These are phyloP conservation scores for Lantana camara DNA, from an alignment of 257 asterid species.

Conservation along the genomic window DNA sequence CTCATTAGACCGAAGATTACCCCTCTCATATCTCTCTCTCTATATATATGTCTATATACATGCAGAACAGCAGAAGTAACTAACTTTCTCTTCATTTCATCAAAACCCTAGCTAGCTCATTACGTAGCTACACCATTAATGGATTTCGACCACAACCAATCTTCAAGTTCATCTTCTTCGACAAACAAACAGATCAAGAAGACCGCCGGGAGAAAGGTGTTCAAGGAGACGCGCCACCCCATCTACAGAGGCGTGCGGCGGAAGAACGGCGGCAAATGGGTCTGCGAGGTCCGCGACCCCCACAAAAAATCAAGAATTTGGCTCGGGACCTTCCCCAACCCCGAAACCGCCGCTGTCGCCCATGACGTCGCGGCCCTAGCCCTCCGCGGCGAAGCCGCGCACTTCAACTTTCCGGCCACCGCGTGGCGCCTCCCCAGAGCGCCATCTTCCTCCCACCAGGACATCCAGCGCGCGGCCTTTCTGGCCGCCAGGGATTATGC, in stretches of 20 bases:
- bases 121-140: not conserved
- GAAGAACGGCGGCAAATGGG: conserved; percentile 31
- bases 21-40: too few relatives aligned
- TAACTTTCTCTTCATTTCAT: not conserved
- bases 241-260: conserved; percentile 34
- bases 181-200: conserved; percentile 21
- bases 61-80: not conserved
- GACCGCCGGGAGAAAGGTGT: conserved; percentile 28
- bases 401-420: conserved; percentile 41
- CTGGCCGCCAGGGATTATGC: conserved; percentile 36
- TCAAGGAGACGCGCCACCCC: conserved; percentile 41
- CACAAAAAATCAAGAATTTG: conserved; percentile 52
- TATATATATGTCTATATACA: too few relatives aligned
- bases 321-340: conserved; percentile 50
- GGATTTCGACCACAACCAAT: conserved; percentile 3
- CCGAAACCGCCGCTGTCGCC: conserved; percentile 65
- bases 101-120: too few relatives aligned
- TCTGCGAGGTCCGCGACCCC: conserved; percentile 42
- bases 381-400: conserved; percentile 37
- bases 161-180: conserved; percentile 18
- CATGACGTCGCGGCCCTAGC: conserved; percentile 61
- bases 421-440: conserved; percentile 39
- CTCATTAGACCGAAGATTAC: too few relatives aligned
- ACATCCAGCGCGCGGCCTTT: conserved; percentile 41
- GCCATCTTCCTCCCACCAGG: conserved; percentile 34